phyloP scores from a whole-genome alignment of 352 stramenopile genomes.

The Globisporangium spiculum region DNA sequence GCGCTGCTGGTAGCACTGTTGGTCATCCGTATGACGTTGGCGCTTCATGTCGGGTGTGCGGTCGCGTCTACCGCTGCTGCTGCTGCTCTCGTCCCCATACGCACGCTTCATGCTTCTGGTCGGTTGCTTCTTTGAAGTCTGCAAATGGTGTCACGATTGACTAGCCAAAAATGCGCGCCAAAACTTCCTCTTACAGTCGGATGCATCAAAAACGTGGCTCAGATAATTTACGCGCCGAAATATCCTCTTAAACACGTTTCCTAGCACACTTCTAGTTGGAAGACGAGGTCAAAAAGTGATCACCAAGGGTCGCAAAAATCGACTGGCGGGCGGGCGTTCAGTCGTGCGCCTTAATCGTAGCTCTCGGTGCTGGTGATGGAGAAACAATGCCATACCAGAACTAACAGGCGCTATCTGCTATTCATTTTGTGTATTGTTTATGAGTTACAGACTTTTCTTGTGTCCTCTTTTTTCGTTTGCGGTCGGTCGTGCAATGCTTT shows the following conservation, averaged over 20 bases:
- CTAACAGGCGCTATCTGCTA: not conserved
- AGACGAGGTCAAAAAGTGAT: too few species aligned
- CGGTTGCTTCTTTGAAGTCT: not conserved
- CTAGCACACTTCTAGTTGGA: too few species aligned
- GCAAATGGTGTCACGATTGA: not conserved
- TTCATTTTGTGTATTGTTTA: not conserved
- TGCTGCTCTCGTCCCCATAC: not conserved
- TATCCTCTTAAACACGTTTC: not conserved
- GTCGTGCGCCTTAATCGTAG: not conserved
- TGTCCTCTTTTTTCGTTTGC: not conserved
- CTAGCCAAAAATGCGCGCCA: not conserved
- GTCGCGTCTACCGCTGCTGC: not conserved
- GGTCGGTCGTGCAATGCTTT: not conserved
- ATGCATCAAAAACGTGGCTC: not conserved
- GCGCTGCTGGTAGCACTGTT: not conserved
- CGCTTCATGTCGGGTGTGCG: constrained; percentile 10
- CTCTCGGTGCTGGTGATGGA: not conserved
- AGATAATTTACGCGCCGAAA: not conserved
- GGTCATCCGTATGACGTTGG: not conserved
- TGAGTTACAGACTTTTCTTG: not conserved
- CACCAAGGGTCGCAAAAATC: not conserved
- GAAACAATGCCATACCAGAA: not conserved
- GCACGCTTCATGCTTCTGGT: constrained; percentile 3
- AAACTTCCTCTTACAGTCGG: not conserved
- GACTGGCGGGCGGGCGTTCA: too few species aligned